phyloP scores from a whole-genome alignment of 345 rosid species.

The Eucalyptus sideroxylon region DNA sequence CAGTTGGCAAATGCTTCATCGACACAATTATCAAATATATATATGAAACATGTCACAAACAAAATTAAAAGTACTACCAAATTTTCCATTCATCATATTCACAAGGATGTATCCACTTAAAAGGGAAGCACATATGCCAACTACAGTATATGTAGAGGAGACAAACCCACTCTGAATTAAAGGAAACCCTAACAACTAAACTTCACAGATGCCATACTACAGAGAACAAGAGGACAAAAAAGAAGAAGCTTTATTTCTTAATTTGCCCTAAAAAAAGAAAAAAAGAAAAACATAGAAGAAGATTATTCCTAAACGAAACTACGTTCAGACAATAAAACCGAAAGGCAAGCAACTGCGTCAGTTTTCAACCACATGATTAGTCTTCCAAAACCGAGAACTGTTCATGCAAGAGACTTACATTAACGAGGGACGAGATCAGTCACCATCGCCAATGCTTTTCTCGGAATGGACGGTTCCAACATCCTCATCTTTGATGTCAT shows the following conservation, averaged over 20 bases:
- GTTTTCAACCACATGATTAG: not conserved
- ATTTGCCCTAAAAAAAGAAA: not conserved
- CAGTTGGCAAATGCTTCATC: not conserved
- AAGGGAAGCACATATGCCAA: not conserved
- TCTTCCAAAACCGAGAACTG: not conserved
- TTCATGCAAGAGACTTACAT: not conserved
- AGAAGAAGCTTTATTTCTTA: not conserved
- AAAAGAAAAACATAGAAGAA: not conserved
- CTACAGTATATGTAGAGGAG: not conserved
- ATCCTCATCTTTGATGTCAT: not conserved
- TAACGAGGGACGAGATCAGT: not conserved
- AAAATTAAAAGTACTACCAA: not conserved
- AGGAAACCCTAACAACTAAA: not conserved
- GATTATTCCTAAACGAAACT: not conserved
- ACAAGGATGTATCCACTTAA: not conserved
- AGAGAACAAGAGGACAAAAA: not conserved
- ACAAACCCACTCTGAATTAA: not conserved
- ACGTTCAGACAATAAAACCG: not conserved
- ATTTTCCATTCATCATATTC: not conserved
- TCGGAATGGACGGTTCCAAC: not conserved
- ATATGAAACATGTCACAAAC: not conserved
- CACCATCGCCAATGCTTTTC: not conserved
- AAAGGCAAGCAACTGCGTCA: not conserved
- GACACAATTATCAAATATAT: not conserved
- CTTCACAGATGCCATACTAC: not conserved